Evolutionary conservation across 345 rosid genomes (phyloP), one percentile per base, ranked within the genome.

Genomic region (Lepidium africanum): DNA sequence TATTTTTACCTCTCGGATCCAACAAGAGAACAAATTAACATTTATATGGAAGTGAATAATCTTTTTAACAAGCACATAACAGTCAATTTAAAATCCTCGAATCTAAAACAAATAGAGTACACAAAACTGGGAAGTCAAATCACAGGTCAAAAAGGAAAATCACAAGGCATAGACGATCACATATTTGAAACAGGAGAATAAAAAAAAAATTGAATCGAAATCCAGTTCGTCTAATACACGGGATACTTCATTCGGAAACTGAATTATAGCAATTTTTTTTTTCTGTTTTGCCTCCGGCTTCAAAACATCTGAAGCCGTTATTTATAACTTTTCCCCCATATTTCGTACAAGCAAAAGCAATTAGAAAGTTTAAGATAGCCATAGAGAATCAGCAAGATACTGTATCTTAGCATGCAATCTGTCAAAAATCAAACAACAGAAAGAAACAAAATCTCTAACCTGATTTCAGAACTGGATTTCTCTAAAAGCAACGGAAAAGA

Each of bases 391-490:
- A 55, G 16, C 9, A 45, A 45, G 61, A 45, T 35, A 21, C 1
- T 17, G 2, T 32, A 32, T 35, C 23, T 12, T 10, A 6, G 62
- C 63, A 71, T 52, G 63, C 61, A 43, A 61, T 36, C 6, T 4
- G 39, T 23, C 3, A 43, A 32, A 10, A n/a, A 41, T 2, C 35
- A 50, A 32, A 39, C 8, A 14, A 55, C 10, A 40, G 5, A 39
- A 8, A 58, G 25, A 58, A 48, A 58, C 9, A 58, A 42, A 30
- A 50, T 41, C 19, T 12, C 55, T 15, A 37, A 74, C 77, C 77
- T 67, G 43, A 25, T 67, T 15, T 53, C 9, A 36, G 19, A 17
- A 63, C 9, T 6, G 11, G 57, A 25, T 37, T 43, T 7, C 36
- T 33, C 15, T 12, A 13, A 11, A 23, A 21, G 0, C 16, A 59